phyloP scores from a whole-genome alignment of 2,329 filamentous ascomycete genomes.

The Phoma herbarum region DNA sequence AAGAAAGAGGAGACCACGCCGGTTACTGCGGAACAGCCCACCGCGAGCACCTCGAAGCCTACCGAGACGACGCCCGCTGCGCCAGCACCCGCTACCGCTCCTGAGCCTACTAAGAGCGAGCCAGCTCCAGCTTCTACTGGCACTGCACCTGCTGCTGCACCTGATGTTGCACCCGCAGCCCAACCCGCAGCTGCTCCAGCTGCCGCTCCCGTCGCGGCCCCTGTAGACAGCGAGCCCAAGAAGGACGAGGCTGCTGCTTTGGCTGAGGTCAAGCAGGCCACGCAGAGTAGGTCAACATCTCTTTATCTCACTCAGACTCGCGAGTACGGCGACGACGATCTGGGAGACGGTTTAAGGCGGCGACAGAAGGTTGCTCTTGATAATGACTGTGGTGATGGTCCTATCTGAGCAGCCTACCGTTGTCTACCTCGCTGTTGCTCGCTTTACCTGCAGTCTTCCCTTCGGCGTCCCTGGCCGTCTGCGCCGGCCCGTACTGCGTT shows the following conservation, averaged over 20 bases:
- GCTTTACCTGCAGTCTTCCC: not conserved
- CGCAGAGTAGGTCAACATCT: conserved; percentile 44
- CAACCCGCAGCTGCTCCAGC: conserved; percentile 25
- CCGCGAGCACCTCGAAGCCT: conserved; percentile 39
- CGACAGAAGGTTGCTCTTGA: conserved; percentile 30
- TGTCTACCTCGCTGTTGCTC: not conserved
- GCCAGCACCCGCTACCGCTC: conserved; percentile 38
- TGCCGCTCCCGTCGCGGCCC: conserved; percentile 7
- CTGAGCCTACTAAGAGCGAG: conserved; percentile 28
- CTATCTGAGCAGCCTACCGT: conserved; percentile 13
- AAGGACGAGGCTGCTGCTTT: conserved; percentile 41
- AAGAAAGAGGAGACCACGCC: conserved; percentile 42
- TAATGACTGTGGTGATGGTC: conserved; percentile 20
- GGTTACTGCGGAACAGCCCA: conserved; percentile 35
- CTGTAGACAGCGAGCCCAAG: conserved; percentile 32
- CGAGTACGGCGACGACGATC: conserved; percentile 20
- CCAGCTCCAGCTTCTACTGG: conserved; percentile 13
- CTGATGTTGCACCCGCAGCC: conserved; percentile 26
- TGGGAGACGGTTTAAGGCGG: conserved; percentile 34
- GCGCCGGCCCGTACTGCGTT: not conserved
- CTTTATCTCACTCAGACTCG: conserved; percentile 16
- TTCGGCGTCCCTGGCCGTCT: not conserved
- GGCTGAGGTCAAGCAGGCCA: conserved; percentile 47
- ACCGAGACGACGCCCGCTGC: conserved; percentile 48
- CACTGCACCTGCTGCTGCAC: conserved; percentile 14